Conservation (phyloP, 805 yeast species). For the Geotrichum ghanense region DNA sequence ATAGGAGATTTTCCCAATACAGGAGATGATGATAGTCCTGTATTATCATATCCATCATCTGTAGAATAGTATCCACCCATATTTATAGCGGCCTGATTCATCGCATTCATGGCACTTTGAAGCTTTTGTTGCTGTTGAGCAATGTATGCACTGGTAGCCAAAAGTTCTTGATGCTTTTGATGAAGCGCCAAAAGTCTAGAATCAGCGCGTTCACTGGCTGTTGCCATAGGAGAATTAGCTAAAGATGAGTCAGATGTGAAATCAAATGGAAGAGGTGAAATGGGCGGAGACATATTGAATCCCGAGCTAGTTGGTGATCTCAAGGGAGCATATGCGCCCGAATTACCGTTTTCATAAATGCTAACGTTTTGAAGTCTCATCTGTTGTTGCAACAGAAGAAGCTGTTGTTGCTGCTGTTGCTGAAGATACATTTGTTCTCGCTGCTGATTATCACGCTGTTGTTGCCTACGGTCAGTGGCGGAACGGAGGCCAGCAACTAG, state of each 20-base stretch:
- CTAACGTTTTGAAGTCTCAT: neutral
- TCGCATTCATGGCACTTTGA: constrained; percentile 19
- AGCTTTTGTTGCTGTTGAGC: constrained; percentile 26
- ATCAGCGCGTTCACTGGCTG: neutral
- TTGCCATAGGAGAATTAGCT: neutral
- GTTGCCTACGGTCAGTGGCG: constrained; percentile 20
- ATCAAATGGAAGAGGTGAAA: neutral
- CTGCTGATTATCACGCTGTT: constrained; percentile 8
- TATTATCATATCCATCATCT: neutral
- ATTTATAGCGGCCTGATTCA: neutral
- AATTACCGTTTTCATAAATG: neutral
- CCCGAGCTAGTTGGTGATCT: neutral
- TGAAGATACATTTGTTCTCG: constrained; percentile 5
- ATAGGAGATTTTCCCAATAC: neutral
- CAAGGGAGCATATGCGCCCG: neutral
- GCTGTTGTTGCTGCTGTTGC: constrained; percentile 8
- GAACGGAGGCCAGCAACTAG: constrained; percentile 18
- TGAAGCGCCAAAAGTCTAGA: neutral
- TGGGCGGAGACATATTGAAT: neutral
- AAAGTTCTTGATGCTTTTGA: constrained; percentile 16
- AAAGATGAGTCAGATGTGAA: neutral
- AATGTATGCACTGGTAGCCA: constrained; percentile 22
- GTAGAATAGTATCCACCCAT: neutral
- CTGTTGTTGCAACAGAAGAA: constrained; percentile 8
- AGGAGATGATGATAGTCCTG: neutral